Conservation (phyloP, 2,329 filamentous ascomycete species). For the Shiraia sp. region DNA sequence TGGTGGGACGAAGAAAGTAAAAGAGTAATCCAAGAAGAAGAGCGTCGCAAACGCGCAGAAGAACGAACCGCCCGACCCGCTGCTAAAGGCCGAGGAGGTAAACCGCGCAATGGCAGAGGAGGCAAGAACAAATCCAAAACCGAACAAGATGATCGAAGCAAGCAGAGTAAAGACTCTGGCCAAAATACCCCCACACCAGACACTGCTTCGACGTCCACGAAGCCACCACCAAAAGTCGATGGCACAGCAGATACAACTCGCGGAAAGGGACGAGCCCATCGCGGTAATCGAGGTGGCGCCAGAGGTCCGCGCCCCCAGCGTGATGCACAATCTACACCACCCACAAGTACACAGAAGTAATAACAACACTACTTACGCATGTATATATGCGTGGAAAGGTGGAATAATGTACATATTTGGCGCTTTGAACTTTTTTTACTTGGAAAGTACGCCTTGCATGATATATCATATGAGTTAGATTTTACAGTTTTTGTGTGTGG, state of each 20-base stretch:
- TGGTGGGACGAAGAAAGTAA: conserved; percentile 92
- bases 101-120: conserved; percentile 27
- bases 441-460: too few relatives aligned
- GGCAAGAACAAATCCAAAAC: conserved; percentile 32
- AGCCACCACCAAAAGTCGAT: conserved; percentile 10
- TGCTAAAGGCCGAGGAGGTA: conserved; percentile 27
- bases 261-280: conserved; percentile 21
- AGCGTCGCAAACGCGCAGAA: conserved; percentile 46
- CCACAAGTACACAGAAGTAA: too few relatives aligned
- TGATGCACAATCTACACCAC: conserved; percentile 4
- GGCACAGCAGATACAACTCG: conserved; percentile 12
- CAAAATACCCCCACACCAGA: conserved; percentile 1
- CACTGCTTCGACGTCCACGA: conserved; percentile 3
- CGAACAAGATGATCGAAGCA: conserved; percentile 16
- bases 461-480: too few relatives aligned
- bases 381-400: too few relatives aligned
- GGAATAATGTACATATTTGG: too few relatives aligned
- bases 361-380: too few relatives aligned
- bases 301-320: conserved; percentile 22
- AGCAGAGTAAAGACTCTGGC: conserved; percentile 17
- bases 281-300: conserved; percentile 26
- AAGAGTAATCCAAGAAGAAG: conserved; percentile 66
- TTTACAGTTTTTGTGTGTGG: too few relatives aligned
- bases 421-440: too few relatives aligned
- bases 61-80: conserved; percentile 27